These are phyloP conservation scores for Hypoxylon fuscum DNA, from an alignment of 495 filamentous ascomycete genomes.

Conservation along the genomic window DNA sequence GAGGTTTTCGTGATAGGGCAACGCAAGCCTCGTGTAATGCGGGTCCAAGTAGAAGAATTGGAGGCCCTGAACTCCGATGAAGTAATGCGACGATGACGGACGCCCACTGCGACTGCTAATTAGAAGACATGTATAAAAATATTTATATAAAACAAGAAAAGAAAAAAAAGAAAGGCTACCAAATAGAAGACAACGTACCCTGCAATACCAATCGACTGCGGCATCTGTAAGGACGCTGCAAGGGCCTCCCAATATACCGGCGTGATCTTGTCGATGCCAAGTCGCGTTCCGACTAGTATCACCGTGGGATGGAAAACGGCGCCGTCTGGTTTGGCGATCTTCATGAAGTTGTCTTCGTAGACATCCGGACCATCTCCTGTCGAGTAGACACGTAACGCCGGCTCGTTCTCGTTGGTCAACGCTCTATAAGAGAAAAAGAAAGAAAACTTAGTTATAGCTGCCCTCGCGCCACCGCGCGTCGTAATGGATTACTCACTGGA, in stretches of 20 bases:
- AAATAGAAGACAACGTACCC: conserved; percentile 69
- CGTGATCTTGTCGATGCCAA: conserved; percentile 94
- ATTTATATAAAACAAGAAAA: not conserved
- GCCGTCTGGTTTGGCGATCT: conserved; percentile 71
- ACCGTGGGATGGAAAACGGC: conserved; percentile 81
- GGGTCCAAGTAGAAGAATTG: conserved; percentile 96
- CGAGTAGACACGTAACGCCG: conserved; percentile 80
- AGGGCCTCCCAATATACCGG: conserved; percentile 92
- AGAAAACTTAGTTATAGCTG: not conserved
- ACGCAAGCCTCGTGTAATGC: conserved; percentile 76
- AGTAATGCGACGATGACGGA: conserved; percentile 95
- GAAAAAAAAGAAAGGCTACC: not conserved
- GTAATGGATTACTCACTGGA: conserved; percentile 71
- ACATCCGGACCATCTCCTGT: conserved; percentile 91
- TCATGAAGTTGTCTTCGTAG: conserved; percentile 86
- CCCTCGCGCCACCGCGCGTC: not conserved
- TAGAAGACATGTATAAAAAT: conserved; percentile 9
- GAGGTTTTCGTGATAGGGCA: conserved; percentile 64
- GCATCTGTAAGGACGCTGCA: conserved; percentile 79
- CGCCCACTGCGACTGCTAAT: conserved; percentile 71
- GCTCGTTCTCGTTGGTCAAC: conserved; percentile 68
- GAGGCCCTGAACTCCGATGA: conserved; percentile 90
- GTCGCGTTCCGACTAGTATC: conserved; percentile 83
- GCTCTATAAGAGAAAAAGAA: too few relatives aligned
- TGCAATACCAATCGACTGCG: conserved; percentile 93